Evolutionary conservation across 192 early-diverging fungal genomes (phyloP), one percentile per base, ranked within the genome.

Genomic region (Funneliformis geosporum): DNA sequence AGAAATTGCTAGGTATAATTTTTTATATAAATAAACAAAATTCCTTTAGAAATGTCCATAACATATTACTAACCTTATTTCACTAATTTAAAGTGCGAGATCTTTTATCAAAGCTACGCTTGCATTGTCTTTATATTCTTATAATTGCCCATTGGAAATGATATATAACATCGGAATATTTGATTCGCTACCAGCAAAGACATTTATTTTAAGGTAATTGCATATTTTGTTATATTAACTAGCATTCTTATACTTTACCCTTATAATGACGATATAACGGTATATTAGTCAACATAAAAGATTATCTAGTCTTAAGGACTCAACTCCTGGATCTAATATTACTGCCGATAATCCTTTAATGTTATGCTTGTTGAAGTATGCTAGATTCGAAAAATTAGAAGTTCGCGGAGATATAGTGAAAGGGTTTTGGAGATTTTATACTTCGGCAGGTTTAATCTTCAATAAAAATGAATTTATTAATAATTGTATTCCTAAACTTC

Each of bases 401-500:
- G 76, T 87, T 38, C 76, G 80, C 60, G 80, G 83, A 18, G 89
- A 89, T 62, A 61, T 89, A 1, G 78, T 87, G 21, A 86, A 86
- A 47, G 65, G 78, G 10, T 82, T 90, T 44, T 86, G 86, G 43
- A 79, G 73, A 8, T 75, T 90, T 18, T 66, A 81, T 28, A 84
- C 85, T 67, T 81, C 84, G 64, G 85, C 83, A 4, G 64, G 72
- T 21, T 60, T 82, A 70, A 85, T 87, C 18, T 82, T 80, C 7
- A 87, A 87, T 67, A 86, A 84, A 46, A 74, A 85, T 23, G 84
- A 88, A 5, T 89, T 90, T 73, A 69, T 85, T 14, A 78, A 70
- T 28, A 89, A 82, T 44, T 86, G 88, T 43, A 80, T 88, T 23
- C 81, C 86, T 61, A 77, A 77, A 11, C 62, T 90, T 18, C 77